Percentiles rank a stretch among this genome's conserved stretches.
These are phyloP conservation scores for Solanum lycopersicoides DNA, from an alignment of 257 asterid genomes.

Conservation along the genomic window DNA sequence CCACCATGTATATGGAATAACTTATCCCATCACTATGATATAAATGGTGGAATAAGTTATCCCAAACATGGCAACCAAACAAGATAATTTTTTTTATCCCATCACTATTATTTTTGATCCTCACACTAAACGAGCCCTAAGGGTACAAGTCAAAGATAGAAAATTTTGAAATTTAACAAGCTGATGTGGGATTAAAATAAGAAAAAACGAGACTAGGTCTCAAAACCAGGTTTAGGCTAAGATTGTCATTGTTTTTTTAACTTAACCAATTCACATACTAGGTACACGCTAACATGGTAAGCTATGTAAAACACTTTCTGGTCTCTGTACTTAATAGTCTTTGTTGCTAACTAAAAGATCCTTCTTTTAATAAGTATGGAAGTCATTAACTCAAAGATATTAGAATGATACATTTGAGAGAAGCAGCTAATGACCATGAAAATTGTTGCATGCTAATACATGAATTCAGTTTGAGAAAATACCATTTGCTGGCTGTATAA, in stretches of 20 bases:
- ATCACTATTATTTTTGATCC: too few relatives aligned
- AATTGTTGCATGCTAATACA: neutral
- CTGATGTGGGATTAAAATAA: neutral
- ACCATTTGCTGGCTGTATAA: constrained; percentile 68
- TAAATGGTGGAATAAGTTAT: too few relatives aligned
- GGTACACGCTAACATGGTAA: neutral
- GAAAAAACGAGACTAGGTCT: neutral
- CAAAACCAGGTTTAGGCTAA: neutral
- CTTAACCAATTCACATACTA: neutral
- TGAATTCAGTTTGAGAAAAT: constrained; percentile 9
- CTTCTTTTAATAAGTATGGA: neutral
- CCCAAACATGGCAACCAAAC: too few relatives aligned
- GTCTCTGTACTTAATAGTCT: neutral
- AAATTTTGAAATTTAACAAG: neutral
- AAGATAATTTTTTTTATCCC: too few relatives aligned
- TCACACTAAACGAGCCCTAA: too few relatives aligned
- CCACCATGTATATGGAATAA: too few relatives aligned
- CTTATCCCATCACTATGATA: too few relatives aligned
- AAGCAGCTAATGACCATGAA: neutral
- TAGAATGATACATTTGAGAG: neutral
- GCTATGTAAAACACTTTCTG: neutral
- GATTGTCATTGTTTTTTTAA: neutral
- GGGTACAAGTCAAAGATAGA: neutral
- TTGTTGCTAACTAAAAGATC: neutral
- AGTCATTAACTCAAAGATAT: neutral